Conservation (phyloP, 441 rosid genomes). For the Pelargonium fulgidum region DNA sequence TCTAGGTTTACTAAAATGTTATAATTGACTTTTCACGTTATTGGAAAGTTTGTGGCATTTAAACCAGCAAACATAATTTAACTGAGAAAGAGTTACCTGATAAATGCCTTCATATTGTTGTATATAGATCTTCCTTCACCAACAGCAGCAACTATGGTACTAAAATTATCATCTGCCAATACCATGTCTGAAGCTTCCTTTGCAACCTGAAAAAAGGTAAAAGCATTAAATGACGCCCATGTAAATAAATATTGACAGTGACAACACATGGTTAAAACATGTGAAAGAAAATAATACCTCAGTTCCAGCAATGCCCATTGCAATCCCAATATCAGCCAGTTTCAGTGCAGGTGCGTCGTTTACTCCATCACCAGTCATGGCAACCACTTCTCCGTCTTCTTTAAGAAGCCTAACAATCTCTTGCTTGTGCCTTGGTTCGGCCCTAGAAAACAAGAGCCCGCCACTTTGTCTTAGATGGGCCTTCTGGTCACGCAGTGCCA, state of each 20-base stretch:
- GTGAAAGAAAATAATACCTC: conserved; percentile 29
- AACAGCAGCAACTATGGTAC: conserved; percentile 43
- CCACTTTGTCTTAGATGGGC: conserved; percentile 59
- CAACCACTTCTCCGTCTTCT: conserved; percentile 85
- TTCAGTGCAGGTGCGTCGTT: conserved; percentile 50
- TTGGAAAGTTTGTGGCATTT: neutral
- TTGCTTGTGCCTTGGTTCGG: conserved; percentile 94
- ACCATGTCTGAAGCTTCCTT: conserved; percentile 53
- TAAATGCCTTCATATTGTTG: conserved; percentile 47
- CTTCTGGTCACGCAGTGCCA: conserved; percentile 55
- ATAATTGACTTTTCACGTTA: neutral
- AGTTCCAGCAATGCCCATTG: conserved; percentile 48
- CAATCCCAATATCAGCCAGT: conserved; percentile 43
- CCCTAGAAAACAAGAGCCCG: conserved; percentile 84
- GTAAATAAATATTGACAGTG: neutral
- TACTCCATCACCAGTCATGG: conserved; percentile 50
- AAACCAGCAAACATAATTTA: neutral
- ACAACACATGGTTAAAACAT: neutral
- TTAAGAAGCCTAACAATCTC: conserved; percentile 92
- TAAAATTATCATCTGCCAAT: conserved; percentile 47
- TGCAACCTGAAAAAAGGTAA: conserved; percentile 30
- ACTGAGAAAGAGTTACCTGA: conserved; percentile 25
- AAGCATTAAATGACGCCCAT: neutral
- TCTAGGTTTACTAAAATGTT: too few species aligned
- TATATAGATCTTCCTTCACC: conserved; percentile 47